These are phyloP conservation scores for Diaporthe amygdali DNA, from an alignment of 2,329 filamentous ascomycete species.

Conservation along the genomic window DNA sequence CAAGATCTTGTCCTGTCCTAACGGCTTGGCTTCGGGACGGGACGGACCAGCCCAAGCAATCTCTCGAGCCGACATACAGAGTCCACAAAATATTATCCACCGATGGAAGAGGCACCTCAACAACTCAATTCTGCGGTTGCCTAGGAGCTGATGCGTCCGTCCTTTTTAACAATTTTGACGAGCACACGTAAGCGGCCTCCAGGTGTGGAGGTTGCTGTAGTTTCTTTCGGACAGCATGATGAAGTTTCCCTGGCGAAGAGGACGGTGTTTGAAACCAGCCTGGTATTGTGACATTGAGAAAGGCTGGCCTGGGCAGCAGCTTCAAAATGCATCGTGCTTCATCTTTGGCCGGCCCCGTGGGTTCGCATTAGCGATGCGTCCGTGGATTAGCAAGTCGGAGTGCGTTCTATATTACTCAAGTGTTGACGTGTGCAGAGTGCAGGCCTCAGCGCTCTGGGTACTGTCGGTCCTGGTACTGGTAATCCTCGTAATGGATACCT, in stretches of 20 bases:
- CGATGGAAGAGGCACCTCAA: not conserved
- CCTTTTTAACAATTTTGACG: not conserved
- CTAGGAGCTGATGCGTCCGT: not conserved
- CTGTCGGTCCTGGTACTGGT: conserved; percentile 1
- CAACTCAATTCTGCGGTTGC: not conserved
- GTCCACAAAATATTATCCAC: not conserved
- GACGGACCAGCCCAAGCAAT: not conserved
- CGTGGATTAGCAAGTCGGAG: not conserved
- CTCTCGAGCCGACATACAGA: not conserved
- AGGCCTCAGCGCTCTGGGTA: not conserved
- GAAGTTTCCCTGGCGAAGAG: not conserved
- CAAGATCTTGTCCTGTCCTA: not conserved
- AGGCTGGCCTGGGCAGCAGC: not conserved
- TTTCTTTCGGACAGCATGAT: not conserved
- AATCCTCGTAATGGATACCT: not conserved
- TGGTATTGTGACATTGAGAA: no score
- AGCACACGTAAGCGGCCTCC: not conserved
- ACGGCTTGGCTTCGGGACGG: not conserved
- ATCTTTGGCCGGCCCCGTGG: not conserved
- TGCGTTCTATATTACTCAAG: not conserved
- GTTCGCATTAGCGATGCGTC: no score
- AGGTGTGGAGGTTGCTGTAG: not conserved
- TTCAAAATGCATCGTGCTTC: not conserved
- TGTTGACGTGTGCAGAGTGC: not conserved
- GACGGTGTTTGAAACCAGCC: no score